phyloP scores from a whole-genome alignment of 192 early-diverging fungal genomes.

The Rhizophagus clarus region DNA sequence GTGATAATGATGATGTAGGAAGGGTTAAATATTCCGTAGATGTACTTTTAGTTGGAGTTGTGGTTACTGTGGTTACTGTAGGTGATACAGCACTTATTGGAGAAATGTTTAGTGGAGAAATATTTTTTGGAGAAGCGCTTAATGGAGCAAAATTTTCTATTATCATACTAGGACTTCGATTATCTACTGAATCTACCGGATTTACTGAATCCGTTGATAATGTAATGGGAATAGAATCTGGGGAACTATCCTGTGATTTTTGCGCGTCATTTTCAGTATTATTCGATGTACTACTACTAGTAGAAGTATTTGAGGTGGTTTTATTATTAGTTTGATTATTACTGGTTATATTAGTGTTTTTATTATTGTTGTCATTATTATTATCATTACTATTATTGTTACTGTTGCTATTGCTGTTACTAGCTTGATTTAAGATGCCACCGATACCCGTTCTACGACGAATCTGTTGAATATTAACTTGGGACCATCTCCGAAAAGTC shows the following conservation, averaged over 20 bases:
- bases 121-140: background rate
- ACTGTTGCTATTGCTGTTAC: background rate
- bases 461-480: background rate
- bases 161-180: background rate
- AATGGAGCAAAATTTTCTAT: background rate
- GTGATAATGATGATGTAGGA: background rate
- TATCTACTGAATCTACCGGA: background rate
- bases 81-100: background rate
- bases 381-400: background rate
- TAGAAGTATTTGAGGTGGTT: background rate
- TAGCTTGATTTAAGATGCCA: background rate
- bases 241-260: background rate
- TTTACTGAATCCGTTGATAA: background rate
- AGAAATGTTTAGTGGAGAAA: background rate
- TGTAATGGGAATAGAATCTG: background rate
- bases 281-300: too few species aligned
- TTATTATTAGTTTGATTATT: background rate
- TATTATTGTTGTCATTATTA: background rate
- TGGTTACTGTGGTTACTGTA: background rate
- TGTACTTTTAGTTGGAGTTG: background rate
- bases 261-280: background rate
- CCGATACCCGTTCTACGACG: background rate
- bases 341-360: background rate
- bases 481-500: background rate
- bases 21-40: background rate